Conservation (phyloP, 495 filamentous ascomycete species). For the Penicillium arizonense region DNA sequence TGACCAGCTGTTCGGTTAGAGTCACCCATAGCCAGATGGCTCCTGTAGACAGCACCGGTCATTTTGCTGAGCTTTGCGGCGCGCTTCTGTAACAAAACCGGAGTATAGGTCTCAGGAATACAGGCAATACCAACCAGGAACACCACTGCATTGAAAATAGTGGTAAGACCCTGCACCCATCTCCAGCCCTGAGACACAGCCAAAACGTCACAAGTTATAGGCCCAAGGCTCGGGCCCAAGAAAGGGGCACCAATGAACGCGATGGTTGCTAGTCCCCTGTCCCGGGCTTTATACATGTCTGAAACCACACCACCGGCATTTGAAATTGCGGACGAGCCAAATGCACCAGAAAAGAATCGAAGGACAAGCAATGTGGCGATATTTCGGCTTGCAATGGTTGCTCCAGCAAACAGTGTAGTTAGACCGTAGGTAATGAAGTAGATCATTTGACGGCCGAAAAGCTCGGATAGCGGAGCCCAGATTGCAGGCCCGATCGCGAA, state of each 20-base stretch:
- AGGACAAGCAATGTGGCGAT: slow-evolving; percentile 4
- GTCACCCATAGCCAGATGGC: slow-evolving; percentile 5
- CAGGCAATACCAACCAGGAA: slow-evolving; percentile 36
- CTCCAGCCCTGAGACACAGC: slow-evolving; percentile 49
- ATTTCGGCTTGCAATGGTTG: slow-evolving; percentile 26
- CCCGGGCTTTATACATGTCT: slow-evolving; percentile 53
- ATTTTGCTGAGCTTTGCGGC: slow-evolving; percentile 37
- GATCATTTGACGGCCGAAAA: slow-evolving; percentile 56
- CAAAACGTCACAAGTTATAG: slow-evolving; percentile 50
- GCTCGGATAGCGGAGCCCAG: slow-evolving; percentile 67
- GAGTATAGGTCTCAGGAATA: slow-evolving; percentile 51
- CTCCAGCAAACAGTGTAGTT: slow-evolving; percentile 40
- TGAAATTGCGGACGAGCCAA: slow-evolving; percentile 59
- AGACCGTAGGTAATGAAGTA: slow-evolving; percentile 38
- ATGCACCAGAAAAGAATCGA: slow-evolving; percentile 59
- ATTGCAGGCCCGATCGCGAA: slow-evolving; percentile 45
- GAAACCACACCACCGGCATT: slow-evolving; percentile 61
- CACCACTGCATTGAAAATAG: slow-evolving; percentile 35
- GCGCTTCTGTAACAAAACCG: slow-evolving; percentile 39
- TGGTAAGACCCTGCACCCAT: slow-evolving; percentile 51
- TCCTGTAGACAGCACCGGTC: slow-evolving; percentile 43
- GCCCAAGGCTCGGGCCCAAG: slow-evolving; percentile 55
- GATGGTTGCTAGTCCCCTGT: slow-evolving; percentile 56
- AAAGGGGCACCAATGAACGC: slow-evolving; percentile 58
- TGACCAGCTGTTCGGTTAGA: slow-evolving; percentile 4